These are phyloP conservation scores for Grifola frondosa DNA, from an alignment of 1,284 basidiomycete genomes.

Conservation along the genomic window DNA sequence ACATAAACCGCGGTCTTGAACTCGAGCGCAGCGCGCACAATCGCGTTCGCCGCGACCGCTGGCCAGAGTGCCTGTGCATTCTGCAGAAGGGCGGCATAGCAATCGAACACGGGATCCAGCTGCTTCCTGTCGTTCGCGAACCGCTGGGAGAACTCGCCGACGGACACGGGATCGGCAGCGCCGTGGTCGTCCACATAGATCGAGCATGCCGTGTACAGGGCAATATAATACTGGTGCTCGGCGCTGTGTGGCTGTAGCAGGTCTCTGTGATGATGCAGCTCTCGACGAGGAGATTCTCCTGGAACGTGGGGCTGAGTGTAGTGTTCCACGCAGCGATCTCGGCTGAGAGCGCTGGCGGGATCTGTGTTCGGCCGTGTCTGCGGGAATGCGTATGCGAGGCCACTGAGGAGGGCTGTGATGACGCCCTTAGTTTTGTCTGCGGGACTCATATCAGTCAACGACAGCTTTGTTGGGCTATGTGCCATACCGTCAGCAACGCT, in stretches of 20 bases:
- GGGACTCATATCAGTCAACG: no score
- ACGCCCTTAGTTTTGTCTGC: no score
- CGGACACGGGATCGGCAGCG: constrained; percentile 1
- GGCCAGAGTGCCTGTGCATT: constrained; percentile 13
- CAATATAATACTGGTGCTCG: constrained; percentile 5
- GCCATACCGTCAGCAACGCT: no score
- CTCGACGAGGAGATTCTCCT: neutral
- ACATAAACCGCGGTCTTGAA: constrained; percentile 12
- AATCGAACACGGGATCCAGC: constrained; percentile 11
- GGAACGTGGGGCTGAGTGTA: neutral
- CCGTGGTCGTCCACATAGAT: constrained; percentile 9
- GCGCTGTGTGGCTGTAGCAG: constrained; percentile 2
- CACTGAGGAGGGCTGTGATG: no score
- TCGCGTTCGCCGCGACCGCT: constrained; percentile 10
- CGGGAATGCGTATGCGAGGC: no score
- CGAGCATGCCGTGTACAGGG: constrained; percentile 4
- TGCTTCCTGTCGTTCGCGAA: constrained; percentile 10
- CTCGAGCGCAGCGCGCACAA: constrained; percentile 16
- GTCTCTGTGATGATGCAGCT: constrained; percentile 7
- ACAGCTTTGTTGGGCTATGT: no score
- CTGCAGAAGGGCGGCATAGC: constrained; percentile 10
- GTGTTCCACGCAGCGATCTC: no score
- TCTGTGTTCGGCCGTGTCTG: no score
- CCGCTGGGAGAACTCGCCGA: constrained; percentile 10
- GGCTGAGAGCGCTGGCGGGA: no score